Base-by-base conservation (phyloP, 257 asterid species). In the Datura wrightii region DNA sequence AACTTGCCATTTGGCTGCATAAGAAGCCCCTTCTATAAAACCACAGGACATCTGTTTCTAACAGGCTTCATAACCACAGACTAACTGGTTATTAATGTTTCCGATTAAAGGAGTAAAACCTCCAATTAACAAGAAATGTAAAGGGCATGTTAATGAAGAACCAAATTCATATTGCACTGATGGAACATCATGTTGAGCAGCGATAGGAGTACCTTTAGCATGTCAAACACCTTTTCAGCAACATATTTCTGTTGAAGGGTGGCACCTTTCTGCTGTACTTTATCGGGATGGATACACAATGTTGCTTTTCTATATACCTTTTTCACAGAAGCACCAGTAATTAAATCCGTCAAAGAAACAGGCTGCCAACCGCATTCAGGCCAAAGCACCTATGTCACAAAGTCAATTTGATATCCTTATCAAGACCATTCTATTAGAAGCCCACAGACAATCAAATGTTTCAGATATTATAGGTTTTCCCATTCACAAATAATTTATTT, bases 331-430 rank as follows among this genome's bases (percentile, higher is more conserved):
- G 97, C 95, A 42, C 98, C 99, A 5, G 93, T 92, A 65, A 97
- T 95, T 90, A 97, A 87, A 88, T 97, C 99, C 66, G 99, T 97
- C 93, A 97, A 93, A 48, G 99, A 95, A 87, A 97, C 94, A 44
- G 99, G 97, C 89, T 92, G 98, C 99, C 99, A 97, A 62, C 99
- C 99, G 89, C 99, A 94, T 88, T 92, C 99, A 78, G 99, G 99
- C 99, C 99, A 97, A 86, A 97, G 99, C 84, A 97, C 99, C 99
- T 97, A 86, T 34, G 11, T 65, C 52, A 59, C 80, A 83, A 24
- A 42, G 65, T 76, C 39, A 83, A 34, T 67, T 65, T 76, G 14
- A 54, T 46, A 74, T 50, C 24, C 71, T 10, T 9, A 80, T 69
- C 65, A 46, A 82, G 31, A 53, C 82, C 82, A 78, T 76, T 6